Conservation (phyloP, 495 filamentous ascomycete species). For the Penicillium soppii region DNA sequence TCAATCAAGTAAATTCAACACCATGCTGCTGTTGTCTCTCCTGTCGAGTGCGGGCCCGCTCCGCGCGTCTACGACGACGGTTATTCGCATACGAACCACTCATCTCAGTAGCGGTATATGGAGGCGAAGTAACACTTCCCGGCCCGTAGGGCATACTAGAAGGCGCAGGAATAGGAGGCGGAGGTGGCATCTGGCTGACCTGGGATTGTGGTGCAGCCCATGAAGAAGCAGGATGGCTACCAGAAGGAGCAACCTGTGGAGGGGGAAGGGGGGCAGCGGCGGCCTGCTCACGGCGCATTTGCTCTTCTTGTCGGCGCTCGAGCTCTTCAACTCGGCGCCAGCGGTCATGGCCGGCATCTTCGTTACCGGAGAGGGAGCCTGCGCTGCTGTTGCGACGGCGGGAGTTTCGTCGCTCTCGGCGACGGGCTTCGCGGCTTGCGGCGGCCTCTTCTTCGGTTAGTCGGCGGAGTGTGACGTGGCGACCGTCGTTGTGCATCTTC, state of each 20-base stretch:
- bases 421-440: constrained; percentile 55
- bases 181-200: constrained; percentile 35
- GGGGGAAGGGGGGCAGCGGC: constrained; percentile 21
- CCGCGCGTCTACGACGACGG: constrained; percentile 49
- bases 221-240: constrained; percentile 28
- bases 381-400: constrained; percentile 44
- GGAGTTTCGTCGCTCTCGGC: constrained; percentile 43
- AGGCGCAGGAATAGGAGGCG: constrained; percentile 32
- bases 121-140: constrained; percentile 48
- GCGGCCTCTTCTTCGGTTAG: constrained; percentile 81
- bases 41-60: constrained; percentile 48
- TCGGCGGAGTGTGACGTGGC: constrained; percentile 76
- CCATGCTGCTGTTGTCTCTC: constrained; percentile 43
- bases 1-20: constrained; percentile 46
- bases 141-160: constrained; percentile 40
- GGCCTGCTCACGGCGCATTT: constrained; percentile 45
- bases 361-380: constrained; percentile 46
- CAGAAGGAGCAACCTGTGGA: constrained; percentile 27
- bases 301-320: constrained; percentile 51
- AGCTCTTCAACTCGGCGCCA: constrained; percentile 54
- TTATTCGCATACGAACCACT: constrained; percentile 56
- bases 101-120: constrained; percentile 51
- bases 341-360: constrained; percentile 39
- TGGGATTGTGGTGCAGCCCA: constrained; percentile 29
- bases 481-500: constrained; percentile 75